Percentiles rank a stretch among this genome's conserved stretches.
Conservation (phyloP, 2,329 filamentous ascomycete genomes). For the Fusarium azukiicola region DNA sequence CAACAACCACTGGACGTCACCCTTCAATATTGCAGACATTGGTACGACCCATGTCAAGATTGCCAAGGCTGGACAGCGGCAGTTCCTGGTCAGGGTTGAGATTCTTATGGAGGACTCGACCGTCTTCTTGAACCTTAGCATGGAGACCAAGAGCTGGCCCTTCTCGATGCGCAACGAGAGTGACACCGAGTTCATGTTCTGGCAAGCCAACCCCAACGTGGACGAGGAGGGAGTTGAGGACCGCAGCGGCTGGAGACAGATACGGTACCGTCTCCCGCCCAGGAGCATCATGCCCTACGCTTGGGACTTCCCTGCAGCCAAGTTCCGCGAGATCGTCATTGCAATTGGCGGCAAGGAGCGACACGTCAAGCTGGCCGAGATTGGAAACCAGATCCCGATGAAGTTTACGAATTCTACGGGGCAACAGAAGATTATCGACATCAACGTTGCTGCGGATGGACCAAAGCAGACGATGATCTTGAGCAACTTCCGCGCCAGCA, state of each 20-base stretch:
- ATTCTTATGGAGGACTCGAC: slow-evolving; percentile 96
- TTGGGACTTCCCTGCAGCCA: slow-evolving; percentile 99
- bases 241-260: slow-evolving; percentile 93
- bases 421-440: slow-evolving; percentile 93
- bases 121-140: slow-evolving; percentile 93
- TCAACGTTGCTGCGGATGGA: slow-evolving; percentile 97
- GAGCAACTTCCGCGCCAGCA: slow-evolving; percentile 95
- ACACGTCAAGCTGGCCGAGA: slow-evolving; percentile 97
- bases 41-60: slow-evolving; percentile 97
- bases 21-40: slow-evolving; percentile 98
- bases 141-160: slow-evolving; percentile 97
- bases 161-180: slow-evolving; percentile 99
- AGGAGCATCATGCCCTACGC: slow-evolving; percentile 99
- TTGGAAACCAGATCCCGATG: slow-evolving; percentile 97
- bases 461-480: slow-evolving; percentile 97
- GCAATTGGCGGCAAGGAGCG: slow-evolving; percentile 77
- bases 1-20: slow-evolving; percentile 98
- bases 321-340: slow-evolving; percentile 95
- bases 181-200: slow-evolving; percentile 97
- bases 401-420: slow-evolving; percentile 87
- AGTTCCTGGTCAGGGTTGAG: slow-evolving; percentile 92
- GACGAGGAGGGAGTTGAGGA: slow-evolving; percentile 94
- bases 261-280: slow-evolving; percentile 94
- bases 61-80: slow-evolving; percentile 93
- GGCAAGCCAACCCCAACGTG: slow-evolving; percentile 94